Conservation (phyloP, 306 rosid genomes). For the Albizia julibrissin region DNA sequence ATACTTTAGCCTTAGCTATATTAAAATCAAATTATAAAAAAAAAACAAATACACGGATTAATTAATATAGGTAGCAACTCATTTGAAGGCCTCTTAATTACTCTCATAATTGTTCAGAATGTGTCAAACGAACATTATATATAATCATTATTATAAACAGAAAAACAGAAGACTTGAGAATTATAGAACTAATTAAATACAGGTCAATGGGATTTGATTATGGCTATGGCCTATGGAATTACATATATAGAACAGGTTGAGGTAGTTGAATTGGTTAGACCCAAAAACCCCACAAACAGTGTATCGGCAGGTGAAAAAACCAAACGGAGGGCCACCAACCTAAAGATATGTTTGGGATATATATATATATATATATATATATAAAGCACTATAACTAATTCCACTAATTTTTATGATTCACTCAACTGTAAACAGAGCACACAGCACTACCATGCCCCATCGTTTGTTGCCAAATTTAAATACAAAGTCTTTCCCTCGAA, state of each 20-base stretch:
- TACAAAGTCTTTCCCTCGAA: background rate
- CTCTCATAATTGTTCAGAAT: background rate
- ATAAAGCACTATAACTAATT: background rate
- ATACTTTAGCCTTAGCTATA: no score
- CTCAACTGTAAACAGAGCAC: background rate
- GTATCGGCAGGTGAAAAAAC: constrained; percentile 6
- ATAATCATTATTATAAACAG: background rate
- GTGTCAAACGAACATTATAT: background rate
- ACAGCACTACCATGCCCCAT: background rate
- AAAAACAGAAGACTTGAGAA: background rate
- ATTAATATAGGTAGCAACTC: no score
- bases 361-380: background rate
- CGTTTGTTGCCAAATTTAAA: constrained; percentile 22
- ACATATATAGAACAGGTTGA: background rate
- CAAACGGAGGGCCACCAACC: constrained; percentile 26
- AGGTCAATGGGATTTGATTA: background rate
- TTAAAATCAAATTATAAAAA: no score
- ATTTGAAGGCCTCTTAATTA: background rate
- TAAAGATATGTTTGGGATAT: constrained; percentile 1
- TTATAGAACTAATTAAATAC: background rate
- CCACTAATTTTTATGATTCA: constrained; percentile 1
- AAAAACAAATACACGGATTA: no score
- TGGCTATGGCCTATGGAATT: background rate
- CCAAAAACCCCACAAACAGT: constrained; percentile 16
- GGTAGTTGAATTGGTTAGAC: constrained; percentile 19